A percentile compares a stretch with the other conserved stretches of the same genome.
Conservation (phyloP, 73 alveolate species). For the Urostyla sp. region DNA sequence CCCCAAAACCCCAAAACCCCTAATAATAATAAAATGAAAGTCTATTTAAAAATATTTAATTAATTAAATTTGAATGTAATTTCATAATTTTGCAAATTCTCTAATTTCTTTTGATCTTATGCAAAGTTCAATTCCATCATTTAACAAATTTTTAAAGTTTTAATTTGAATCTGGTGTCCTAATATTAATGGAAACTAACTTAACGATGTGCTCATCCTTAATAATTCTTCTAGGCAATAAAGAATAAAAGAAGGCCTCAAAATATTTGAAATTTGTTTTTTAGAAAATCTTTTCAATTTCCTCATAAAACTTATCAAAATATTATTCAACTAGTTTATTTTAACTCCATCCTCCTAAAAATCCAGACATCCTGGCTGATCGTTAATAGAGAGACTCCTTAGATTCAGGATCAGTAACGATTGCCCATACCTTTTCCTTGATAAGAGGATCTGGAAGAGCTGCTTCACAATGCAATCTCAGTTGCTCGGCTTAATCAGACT, state of each 20-base stretch:
- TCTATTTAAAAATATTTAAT: too few relatives aligned
- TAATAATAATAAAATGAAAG: too few relatives aligned
- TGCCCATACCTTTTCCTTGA: constrained; percentile 46
- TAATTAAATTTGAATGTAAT: not conserved
- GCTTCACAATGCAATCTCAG: constrained; percentile 31
- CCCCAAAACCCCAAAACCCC: too few relatives aligned
- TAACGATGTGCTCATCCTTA: constrained; percentile 29
- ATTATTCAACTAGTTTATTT: not conserved
- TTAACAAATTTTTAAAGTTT: not conserved
- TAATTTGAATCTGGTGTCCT: constrained; percentile 12
- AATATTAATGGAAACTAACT: not conserved
- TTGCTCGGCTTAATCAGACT: constrained; percentile 30
- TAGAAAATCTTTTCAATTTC: not conserved
- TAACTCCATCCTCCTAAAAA: constrained; percentile 14
- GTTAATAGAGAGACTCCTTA: not conserved
- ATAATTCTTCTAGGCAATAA: constrained; percentile 21
- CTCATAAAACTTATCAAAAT: constrained; percentile 38
- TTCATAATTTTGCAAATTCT: constrained; percentile 15
- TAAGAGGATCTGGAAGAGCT: constrained; percentile 37
- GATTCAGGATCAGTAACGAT: not conserved
- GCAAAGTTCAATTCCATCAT: constrained; percentile 23
- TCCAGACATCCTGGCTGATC: constrained; percentile 32
- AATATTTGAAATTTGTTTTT: not conserved
- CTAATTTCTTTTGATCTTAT: constrained; percentile 4
- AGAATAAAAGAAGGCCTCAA: constrained; percentile 12